A percentile compares a stretch with the other conserved stretches of the same genome.
Conservation (phyloP, 306 rosid genomes). For the Prunus mira region DNA sequence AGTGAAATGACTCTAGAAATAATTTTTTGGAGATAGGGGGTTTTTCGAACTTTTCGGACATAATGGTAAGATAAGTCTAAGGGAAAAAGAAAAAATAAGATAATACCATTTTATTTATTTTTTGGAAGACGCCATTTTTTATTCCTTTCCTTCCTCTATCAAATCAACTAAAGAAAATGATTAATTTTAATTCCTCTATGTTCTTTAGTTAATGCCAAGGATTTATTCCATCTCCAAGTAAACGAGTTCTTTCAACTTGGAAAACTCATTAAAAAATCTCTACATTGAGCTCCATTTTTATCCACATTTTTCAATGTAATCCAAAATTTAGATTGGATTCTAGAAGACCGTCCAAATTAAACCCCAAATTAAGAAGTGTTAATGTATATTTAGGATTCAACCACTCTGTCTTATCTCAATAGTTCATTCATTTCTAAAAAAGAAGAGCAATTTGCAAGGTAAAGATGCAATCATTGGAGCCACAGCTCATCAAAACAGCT, state of each 20-base stretch:
- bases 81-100: too few relatives aligned
- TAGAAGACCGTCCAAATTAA: not conserved
- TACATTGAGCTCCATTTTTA: not conserved
- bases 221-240: too few relatives aligned
- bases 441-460: not conserved
- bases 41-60: too few relatives aligned
- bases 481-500: not conserved
- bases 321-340: not conserved
- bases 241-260: not conserved
- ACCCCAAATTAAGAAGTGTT: not conserved
- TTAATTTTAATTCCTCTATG: too few relatives aligned
- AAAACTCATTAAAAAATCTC: not conserved
- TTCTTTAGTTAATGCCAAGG: too few relatives aligned
- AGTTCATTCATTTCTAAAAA: not conserved
- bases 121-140: too few relatives aligned
- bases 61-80: too few relatives aligned
- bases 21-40: accelerated
- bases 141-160: too few relatives aligned
- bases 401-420: not conserved
- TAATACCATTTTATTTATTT: too few relatives aligned
- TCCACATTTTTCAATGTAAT: not conserved
- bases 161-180: too few relatives aligned
- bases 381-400: not conserved
- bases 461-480: not conserved
- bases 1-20: too few relatives aligned